Conservation (phyloP, 805 yeast genomes). For the Debaryomyces prosopidis region DNA sequence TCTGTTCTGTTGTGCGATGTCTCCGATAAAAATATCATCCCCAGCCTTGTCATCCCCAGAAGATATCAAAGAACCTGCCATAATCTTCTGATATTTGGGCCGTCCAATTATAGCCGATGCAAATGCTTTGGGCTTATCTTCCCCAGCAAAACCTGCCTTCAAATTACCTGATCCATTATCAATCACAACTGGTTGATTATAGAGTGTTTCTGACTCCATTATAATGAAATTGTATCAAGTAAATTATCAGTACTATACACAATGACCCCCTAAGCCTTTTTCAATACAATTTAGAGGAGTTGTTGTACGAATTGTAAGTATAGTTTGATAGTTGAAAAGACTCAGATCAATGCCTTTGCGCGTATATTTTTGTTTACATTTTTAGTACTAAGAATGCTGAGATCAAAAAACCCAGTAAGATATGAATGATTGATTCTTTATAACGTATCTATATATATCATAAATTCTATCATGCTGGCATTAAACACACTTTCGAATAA, state of each 20-base stretch:
- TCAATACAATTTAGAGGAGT: too few species aligned
- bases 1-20: slow-evolving; percentile 68
- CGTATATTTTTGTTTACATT: slow-evolving; percentile 1
- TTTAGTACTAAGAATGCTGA: background rate
- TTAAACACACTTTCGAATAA: slow-evolving; percentile 52
- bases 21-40: slow-evolving; percentile 73
- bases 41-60: slow-evolving; percentile 44
- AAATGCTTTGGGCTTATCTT: slow-evolving; percentile 69
- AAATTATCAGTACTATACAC: background rate
- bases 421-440: too few species aligned
- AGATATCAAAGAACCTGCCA: slow-evolving; percentile 52
- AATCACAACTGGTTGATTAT: slow-evolving; percentile 47
- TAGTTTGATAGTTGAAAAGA: background rate
- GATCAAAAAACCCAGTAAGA: too few species aligned
- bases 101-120: slow-evolving; percentile 72
- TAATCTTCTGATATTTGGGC: slow-evolving; percentile 79
- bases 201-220: slow-evolving; percentile 21
- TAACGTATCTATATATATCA: background rate
- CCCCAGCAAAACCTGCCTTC: slow-evolving; percentile 93
- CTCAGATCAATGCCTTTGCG: background rate
- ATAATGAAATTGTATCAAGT: background rate
- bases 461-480: slow-evolving; percentile 20
- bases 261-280: background rate
- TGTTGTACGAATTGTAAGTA: background rate
- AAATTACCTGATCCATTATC: slow-evolving; percentile 77